Base-by-base conservation (phyloP, 2,329 filamentous ascomycete species). In the Diaporthe nobilis region DNA sequence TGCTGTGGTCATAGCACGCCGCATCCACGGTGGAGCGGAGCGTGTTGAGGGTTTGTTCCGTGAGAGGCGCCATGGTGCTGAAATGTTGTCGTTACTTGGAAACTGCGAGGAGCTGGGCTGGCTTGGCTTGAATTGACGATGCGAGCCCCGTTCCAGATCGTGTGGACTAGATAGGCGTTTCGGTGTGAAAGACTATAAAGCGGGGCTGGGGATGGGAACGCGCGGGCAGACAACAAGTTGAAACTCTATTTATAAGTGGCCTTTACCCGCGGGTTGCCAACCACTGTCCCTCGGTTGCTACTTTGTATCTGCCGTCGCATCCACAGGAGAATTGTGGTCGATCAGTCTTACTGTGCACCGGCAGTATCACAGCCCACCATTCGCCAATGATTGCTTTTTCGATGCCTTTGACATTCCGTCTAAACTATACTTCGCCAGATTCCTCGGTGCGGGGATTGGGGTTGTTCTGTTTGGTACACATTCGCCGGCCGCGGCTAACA, bases 1-100 rank as follows among this genome's bases (percentile, higher is more conserved):
- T 80, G 9, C 81, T 79, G 9, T 79, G 81, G 76, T 88, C 82
- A 20, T 83, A 82, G 44, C 81, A 82, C 13, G 85, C 84, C 37
- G 79, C 76, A 22, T 86, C 85, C 15, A 87, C 81, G 12, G 85
- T 81, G 73, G 68, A 65, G 78, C 79, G 78, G n/a, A 81, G 79
- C 12, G 44, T 76, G 31, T 71, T 60, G 22, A 77, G 25, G 4
- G 78, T 78, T n/a, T 79, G 17, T n/a, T 74, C 61, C 17, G 47
- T 72, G 9, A 81, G 65, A 34, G 79, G 68, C 78, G 81, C 80
- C 13, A 13, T 51, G 10, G n/a, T 28, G 15, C 31, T 63, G 8
- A 25, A 3, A 5, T 22, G 4, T 53, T 28, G 10, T 22, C 9
- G 34, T 25, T 3, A 17, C 13, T 47, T 17, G 44, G 57, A 39